Evolutionary conservation across 2,329 filamentous ascomycete species (phyloP).

Genomic region (Scedosporium dehoogii): DNA sequence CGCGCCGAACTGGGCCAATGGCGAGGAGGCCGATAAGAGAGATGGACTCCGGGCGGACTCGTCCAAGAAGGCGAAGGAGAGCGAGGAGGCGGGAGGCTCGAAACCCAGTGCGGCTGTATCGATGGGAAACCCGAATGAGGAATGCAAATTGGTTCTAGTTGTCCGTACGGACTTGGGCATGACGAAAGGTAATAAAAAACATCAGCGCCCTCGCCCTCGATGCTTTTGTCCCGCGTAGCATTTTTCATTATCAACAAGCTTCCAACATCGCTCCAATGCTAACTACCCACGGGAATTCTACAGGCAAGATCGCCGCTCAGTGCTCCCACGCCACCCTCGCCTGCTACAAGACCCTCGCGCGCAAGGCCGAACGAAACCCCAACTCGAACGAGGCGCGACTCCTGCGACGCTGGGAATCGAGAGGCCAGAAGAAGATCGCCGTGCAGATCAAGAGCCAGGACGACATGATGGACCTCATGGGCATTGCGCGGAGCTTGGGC

Average conservation of each 20-base stretch:
- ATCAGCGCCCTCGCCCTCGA: not conserved
- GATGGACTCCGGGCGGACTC: slow-evolving; percentile 38
- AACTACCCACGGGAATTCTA: not conserved
- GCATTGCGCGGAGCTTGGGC: slow-evolving; percentile 71
- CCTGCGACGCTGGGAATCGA: slow-evolving; percentile 73
- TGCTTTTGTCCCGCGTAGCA: not conserved
- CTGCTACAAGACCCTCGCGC: slow-evolving; percentile 79
- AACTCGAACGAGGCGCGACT: slow-evolving; percentile 48
- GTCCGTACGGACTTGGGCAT: slow-evolving; percentile 93
- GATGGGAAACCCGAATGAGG: slow-evolving; percentile 46
- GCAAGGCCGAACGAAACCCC: slow-evolving; percentile 38
- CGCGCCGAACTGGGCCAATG: slow-evolving; percentile 58
- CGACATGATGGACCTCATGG: slow-evolving; percentile 63
- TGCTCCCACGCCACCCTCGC: slow-evolving; percentile 93
- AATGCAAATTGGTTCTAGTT: slow-evolving; percentile 89
- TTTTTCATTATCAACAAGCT: not conserved
- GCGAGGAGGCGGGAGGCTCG: slow-evolving; percentile 28
- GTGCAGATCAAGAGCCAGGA: slow-evolving; percentile 82
- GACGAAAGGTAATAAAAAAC: slow-evolving; percentile 67
- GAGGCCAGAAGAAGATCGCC: slow-evolving; percentile 88
- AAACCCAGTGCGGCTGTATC: slow-evolving; percentile 11
- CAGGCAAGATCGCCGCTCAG: slow-evolving; percentile 95
- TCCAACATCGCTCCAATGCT: not conserved
- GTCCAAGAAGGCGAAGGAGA: slow-evolving; percentile 26
- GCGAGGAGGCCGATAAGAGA: slow-evolving; percentile 45